Evolutionary conservation across 2,329 filamentous ascomycete species (phyloP).

Genomic region (Fusarium foetens): DNA sequence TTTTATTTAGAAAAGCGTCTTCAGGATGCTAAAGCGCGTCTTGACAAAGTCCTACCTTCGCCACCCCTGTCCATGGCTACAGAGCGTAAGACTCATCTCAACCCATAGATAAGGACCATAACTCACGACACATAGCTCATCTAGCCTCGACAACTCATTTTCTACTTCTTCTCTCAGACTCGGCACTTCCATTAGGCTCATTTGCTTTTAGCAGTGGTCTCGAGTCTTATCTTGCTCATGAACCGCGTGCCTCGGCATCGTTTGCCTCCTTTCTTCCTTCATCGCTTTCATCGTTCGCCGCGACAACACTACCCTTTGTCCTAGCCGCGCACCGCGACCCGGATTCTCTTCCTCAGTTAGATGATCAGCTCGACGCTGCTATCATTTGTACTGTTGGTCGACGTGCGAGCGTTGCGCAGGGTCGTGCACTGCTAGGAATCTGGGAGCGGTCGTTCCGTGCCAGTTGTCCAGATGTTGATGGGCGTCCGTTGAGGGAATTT

Average conservation of each 20-base stretch:
- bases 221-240: conserved; percentile 83
- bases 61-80: conserved; percentile 24
- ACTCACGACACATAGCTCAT: conserved; percentile 27
- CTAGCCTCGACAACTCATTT: conserved; percentile 62
- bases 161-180: conserved; percentile 81
- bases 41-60: conserved; percentile 48
- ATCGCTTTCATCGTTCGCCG: conserved; percentile 76
- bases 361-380: conserved; percentile 80
- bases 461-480: conserved; percentile 47
- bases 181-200: conserved; percentile 83
- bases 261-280: conserved; percentile 76
- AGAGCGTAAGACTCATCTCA: conserved; percentile 26
- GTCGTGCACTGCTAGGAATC: conserved; percentile 76
- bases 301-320: conserved; percentile 78
- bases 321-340: conserved; percentile 72
- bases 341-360: conserved; percentile 63
- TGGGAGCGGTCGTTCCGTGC: conserved; percentile 77
- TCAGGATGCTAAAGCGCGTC: conserved; percentile 55
- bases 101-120: neutral
- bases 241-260: conserved; percentile 51
- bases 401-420: conserved; percentile 79
- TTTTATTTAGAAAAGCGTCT: conserved; percentile 66
- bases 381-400: conserved; percentile 83
- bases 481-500: conserved; percentile 50
- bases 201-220: conserved; percentile 87